A percentile compares a stretch with the other conserved stretches of the same genome.
Conservation (phyloP, 2,329 filamentous ascomycete genomes). For the Plenodomus tracheiphilus region DNA sequence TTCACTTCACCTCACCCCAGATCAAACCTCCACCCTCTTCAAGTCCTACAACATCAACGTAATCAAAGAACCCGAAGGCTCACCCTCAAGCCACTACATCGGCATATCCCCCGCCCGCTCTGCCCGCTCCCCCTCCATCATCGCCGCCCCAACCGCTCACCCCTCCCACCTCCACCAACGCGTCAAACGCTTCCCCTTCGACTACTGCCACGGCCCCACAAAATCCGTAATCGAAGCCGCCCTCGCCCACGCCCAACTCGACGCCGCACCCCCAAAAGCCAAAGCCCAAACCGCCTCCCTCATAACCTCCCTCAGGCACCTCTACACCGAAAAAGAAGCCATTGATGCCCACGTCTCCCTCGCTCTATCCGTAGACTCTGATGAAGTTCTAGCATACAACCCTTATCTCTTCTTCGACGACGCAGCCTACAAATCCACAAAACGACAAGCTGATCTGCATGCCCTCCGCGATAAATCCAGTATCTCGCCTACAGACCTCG, state of each 20-base stretch:
- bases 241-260: slow-evolving; percentile 59
- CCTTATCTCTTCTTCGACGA: slow-evolving; percentile 70
- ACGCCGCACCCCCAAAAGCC: slow-evolving; percentile 49
- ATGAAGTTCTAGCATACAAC: slow-evolving; percentile 55
- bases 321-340: slow-evolving; percentile 68
- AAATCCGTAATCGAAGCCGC: slow-evolving; percentile 47
- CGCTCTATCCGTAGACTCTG: slow-evolving; percentile 43
- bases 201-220: slow-evolving; percentile 55
- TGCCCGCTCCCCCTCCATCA: slow-evolving; percentile 64
- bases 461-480: slow-evolving; percentile 55
- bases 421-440: slow-evolving; percentile 65
- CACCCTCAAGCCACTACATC: slow-evolving; percentile 53
- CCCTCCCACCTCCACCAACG: slow-evolving; percentile 48
- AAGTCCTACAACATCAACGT: slow-evolving; percentile 55
- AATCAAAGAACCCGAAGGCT: slow-evolving; percentile 40
- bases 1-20: slow-evolving; percentile 59
- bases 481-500: slow-evolving; percentile 61
- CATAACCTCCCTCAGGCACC: slow-evolving; percentile 58
- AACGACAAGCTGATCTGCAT: slow-evolving; percentile 66
- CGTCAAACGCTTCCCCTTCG: slow-evolving; percentile 63
- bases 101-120: slow-evolving; percentile 69
- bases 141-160: slow-evolving; percentile 59
- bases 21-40: slow-evolving; percentile 61
- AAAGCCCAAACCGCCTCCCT: slow-evolving; percentile 53
- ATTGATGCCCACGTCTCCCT: slow-evolving; percentile 60